phyloP scores from a whole-genome alignment of 2,329 filamentous ascomycete genomes.

The Fusarium sororula region DNA sequence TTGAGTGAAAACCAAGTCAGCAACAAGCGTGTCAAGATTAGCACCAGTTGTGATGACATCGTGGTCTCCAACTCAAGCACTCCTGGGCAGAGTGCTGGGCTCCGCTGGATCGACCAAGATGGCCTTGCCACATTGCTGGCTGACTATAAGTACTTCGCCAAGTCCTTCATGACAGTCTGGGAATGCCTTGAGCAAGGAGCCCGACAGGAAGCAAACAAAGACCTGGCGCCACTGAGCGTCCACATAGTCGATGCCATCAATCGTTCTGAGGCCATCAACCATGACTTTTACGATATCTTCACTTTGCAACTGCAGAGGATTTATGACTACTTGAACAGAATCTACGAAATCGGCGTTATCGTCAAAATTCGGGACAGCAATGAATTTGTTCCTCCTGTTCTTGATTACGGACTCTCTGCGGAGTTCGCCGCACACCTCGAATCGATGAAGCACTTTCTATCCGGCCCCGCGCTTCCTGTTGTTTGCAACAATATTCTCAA shows the following conservation, averaged over 20 bases:
- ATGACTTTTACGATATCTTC: conserved; percentile 39
- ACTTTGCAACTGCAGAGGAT: conserved; percentile 30
- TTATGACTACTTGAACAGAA: conserved; percentile 32
- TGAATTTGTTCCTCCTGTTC: conserved; percentile 33
- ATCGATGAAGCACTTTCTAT: conserved; percentile 40
- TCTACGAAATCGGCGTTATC: conserved; percentile 44
- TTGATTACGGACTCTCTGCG: conserved; percentile 35
- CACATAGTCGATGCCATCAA: conserved; percentile 37
- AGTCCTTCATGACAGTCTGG: conserved; percentile 34
- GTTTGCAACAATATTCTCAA: conserved; percentile 41
- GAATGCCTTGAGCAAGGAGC: conserved; percentile 21
- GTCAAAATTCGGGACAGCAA: conserved; percentile 41
- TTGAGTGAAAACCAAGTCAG: conserved; percentile 31
- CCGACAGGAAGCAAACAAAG: conserved; percentile 40
- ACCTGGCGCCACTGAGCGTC: conserved; percentile 34
- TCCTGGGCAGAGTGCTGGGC: neutral
- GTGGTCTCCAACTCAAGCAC: neutral
- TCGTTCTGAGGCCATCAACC: conserved; percentile 10
- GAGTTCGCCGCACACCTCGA: conserved; percentile 26
- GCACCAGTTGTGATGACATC: conserved; percentile 13
- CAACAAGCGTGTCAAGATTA: conserved; percentile 44
- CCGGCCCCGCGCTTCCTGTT: conserved; percentile 37
- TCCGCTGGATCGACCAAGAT: conserved; percentile 42
- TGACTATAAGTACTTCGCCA: conserved; percentile 36
- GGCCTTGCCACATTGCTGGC: conserved; percentile 36